Base-by-base conservation (phyloP, 2,329 filamentous ascomycete genomes). In the Ceratocystis alfenasii region DNA sequence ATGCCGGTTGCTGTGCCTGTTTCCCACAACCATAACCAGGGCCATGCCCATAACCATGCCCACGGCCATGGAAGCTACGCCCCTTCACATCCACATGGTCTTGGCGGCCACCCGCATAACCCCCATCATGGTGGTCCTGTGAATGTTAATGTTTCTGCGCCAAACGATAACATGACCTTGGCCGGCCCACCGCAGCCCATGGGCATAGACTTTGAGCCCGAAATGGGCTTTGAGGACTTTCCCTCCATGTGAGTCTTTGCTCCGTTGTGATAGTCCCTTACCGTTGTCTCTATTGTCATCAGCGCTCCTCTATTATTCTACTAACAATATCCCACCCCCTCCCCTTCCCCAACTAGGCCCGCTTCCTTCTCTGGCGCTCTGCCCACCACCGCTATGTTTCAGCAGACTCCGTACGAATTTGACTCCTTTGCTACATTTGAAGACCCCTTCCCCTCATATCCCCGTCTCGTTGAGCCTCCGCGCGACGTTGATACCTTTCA, bases 401-500 rank as follows among this genome's bases (percentile, higher is more conserved):
- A 45, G 22, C 64, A 61, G 36, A 5, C 48, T 2, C 50, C 59
- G 28, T 64, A 46, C 28, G 44, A 62, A 22, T 67, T 67, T 44
- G 66, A 67, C 33, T 59, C 50, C 12, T 61, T 59, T 25, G 45
- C 64, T 4, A 63, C 83, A 5, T 87, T 86, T 71, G 84, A 87
- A 72, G 84, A 87, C 71, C 83, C 84, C 46, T 86, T 87, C 71
- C 53, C 53, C 25, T 80, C 81, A 68, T 84, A 84, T 72, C 79
- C 81, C 8, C 76, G 78, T 50, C 76, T 78, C 17, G 81, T 79
- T 72, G 78, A 81, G 28, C 65, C 59, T 20, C 73, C 74, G 67
- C 70, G 67, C 55, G 65, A 70, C 65, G 57, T 69, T 55, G 63
- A 64, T 22, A 65, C 70, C 65, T 71, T 71, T 72, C 70, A 75